Evolutionary conservation across 139 green algal species (phyloP).

Genomic region (Chlamydomonas asymmetrica): DNA sequence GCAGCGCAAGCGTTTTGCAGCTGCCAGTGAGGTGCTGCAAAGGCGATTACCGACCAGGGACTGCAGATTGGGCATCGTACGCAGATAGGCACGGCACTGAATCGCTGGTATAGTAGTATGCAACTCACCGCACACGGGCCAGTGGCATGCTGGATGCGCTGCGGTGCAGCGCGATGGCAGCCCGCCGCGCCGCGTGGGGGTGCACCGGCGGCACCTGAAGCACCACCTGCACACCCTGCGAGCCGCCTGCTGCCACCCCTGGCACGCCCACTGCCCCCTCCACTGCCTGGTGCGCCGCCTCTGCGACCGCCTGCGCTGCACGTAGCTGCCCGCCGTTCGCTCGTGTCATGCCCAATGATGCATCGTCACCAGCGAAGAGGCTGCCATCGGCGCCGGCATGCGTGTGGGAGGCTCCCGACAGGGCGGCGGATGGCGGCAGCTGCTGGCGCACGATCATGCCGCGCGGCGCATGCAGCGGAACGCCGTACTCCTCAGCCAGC

Average conservation of each 20-base stretch:
- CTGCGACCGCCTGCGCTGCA: background rate
- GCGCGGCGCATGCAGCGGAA: slow-evolving; percentile 60
- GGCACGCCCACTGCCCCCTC: slow-evolving; percentile 3
- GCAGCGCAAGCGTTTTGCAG: background rate
- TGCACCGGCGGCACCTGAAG: background rate
- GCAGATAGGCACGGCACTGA: background rate
- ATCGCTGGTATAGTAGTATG: background rate
- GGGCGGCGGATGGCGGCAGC: background rate
- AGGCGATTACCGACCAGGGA: background rate
- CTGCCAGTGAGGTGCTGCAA: background rate
- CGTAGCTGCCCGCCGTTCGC: background rate
- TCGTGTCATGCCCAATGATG: background rate
- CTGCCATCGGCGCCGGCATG: background rate
- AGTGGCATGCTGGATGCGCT: slow-evolving; percentile 35
- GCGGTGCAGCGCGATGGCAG: slow-evolving; percentile 36
- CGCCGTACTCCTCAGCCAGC: slow-evolving; percentile 53
- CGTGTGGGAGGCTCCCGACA: slow-evolving; percentile 16
- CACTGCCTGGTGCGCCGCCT: background rate
- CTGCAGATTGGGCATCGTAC: background rate
- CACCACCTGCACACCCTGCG: background rate
- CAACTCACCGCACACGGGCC: background rate
- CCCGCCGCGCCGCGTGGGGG: slow-evolving; percentile 28
- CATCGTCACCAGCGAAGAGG: background rate
- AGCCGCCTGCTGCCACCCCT: background rate
- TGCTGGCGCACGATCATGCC: background rate